Conservation (phyloP, 306 rosid species). For the Gynostemma pentaphyllum region DNA sequence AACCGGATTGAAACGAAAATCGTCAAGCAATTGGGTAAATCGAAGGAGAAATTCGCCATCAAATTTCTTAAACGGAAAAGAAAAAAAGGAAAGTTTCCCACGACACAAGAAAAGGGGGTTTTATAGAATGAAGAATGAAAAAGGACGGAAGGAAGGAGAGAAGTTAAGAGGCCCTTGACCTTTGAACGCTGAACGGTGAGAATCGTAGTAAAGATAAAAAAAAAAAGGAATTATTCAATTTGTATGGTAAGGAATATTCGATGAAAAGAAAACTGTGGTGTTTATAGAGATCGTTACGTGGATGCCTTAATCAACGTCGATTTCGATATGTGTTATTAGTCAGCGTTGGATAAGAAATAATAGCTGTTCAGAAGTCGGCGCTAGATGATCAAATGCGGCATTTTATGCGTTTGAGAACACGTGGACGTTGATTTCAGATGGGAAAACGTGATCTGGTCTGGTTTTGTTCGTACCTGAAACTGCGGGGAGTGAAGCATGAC, state of each 20-base stretch:
- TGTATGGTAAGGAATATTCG: conserved; percentile 30
- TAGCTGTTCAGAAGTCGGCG: not conserved
- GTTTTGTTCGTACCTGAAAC: not conserved
- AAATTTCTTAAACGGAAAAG: conserved; percentile 13
- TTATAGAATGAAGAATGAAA: not conserved
- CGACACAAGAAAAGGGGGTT: not conserved
- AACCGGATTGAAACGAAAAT: conserved; percentile 21
- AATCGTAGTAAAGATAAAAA: too few species aligned
- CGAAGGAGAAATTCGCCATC: conserved; percentile 50
- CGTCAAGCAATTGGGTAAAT: conserved; percentile 19
- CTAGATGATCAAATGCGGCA: not conserved
- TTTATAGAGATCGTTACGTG: conserved; percentile 21
- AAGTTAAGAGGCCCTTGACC: not conserved
- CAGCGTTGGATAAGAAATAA: not conserved
- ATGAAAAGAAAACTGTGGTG: not conserved
- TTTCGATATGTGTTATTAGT: not conserved
- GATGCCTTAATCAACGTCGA: not conserved
- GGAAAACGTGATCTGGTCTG: too few species aligned
- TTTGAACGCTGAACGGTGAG: conserved; percentile 4
- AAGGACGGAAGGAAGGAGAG: too few species aligned
- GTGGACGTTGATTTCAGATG: too few species aligned
- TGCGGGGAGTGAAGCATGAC: too few species aligned
- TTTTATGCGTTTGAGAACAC: not conserved
- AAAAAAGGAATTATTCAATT: conserved; percentile 16
- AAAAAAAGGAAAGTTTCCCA: not conserved